These are phyloP conservation scores for Pseudogymnoascus sp. DNA, from an alignment of 2,329 filamentous ascomycete genomes.

Conservation along the genomic window DNA sequence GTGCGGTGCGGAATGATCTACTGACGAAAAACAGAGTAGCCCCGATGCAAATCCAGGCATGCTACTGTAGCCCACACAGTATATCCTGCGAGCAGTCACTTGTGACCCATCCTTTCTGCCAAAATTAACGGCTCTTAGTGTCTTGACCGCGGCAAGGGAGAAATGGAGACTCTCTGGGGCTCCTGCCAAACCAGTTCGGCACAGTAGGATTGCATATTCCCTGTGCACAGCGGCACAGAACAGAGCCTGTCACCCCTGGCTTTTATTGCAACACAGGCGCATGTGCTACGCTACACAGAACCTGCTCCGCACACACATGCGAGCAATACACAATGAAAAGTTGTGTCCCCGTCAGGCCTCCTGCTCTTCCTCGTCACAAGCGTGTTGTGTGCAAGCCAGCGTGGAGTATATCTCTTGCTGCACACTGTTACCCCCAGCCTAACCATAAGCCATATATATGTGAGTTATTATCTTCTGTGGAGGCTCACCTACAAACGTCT, in stretches of 20 bases:
- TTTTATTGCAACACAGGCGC: not conserved
- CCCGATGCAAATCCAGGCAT: not conserved
- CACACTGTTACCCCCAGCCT: not conserved
- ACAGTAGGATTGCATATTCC: not conserved
- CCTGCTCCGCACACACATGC: not conserved
- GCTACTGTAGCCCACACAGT: too few species aligned
- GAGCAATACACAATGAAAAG: not conserved
- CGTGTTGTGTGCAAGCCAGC: not conserved
- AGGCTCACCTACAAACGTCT: not conserved
- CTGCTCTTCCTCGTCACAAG: not conserved
- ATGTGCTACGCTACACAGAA: not conserved
- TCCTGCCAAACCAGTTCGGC: not conserved
- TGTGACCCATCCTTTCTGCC: slow-evolving; percentile 3
- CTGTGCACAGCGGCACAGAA: not conserved
- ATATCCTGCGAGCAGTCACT: not conserved
- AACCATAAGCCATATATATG: not conserved
- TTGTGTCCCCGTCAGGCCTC: not conserved
- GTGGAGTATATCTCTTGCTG: not conserved
- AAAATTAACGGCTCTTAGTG: not conserved
- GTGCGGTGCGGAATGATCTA: not conserved
- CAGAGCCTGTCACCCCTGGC: not conserved
- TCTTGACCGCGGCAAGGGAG: not conserved
- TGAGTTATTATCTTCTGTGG: not conserved
- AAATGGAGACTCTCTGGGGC: not conserved
- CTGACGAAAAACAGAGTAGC: not conserved